A percentile compares a stretch with the other conserved stretches of the same genome.
phyloP scores from a whole-genome alignment of 805 yeast species.

The Yamadazyma phyllophila region DNA sequence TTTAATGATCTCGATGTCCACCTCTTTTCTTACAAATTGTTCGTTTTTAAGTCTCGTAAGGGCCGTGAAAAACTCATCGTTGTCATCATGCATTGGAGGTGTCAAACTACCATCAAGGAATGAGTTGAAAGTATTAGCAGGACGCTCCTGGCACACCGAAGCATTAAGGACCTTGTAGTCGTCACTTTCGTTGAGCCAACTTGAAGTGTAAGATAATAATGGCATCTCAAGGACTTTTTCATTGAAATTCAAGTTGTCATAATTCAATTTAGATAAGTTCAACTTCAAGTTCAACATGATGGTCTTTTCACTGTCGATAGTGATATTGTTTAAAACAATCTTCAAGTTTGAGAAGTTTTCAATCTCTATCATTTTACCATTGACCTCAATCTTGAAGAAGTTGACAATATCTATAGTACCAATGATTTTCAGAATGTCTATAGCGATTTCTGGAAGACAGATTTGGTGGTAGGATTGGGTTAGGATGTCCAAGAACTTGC shows the following conservation, averaged over 20 bases:
- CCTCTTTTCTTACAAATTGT: constrained; percentile 9
- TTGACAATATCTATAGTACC: constrained; percentile 17
- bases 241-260: constrained; percentile 11
- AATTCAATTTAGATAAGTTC: constrained; percentile 12
- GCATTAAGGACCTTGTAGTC: constrained; percentile 15
- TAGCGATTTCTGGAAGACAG: constrained; percentile 21
- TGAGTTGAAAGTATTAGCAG: background rate
- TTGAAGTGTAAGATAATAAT: constrained; percentile 14
- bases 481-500: constrained; percentile 13
- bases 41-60: background rate
- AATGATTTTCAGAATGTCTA: constrained; percentile 18
- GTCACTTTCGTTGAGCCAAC: constrained; percentile 16
- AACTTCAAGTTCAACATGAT: constrained; percentile 12
- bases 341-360: constrained; percentile 14
- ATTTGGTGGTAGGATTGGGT: constrained; percentile 17
- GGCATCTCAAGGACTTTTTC: constrained; percentile 14
- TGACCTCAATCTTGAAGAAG: constrained; percentile 21
- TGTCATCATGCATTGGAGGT: constrained; percentile 12
- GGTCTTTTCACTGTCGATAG: constrained; percentile 12
- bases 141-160: constrained; percentile 11
- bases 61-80: constrained; percentile 2
- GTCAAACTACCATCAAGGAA: constrained; percentile 13
- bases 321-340: constrained; percentile 11
- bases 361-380: constrained; percentile 20
- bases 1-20: constrained; percentile 13